Conservation (phyloP, 106 monocot genomes). For the Dendrobium nobile region DNA sequence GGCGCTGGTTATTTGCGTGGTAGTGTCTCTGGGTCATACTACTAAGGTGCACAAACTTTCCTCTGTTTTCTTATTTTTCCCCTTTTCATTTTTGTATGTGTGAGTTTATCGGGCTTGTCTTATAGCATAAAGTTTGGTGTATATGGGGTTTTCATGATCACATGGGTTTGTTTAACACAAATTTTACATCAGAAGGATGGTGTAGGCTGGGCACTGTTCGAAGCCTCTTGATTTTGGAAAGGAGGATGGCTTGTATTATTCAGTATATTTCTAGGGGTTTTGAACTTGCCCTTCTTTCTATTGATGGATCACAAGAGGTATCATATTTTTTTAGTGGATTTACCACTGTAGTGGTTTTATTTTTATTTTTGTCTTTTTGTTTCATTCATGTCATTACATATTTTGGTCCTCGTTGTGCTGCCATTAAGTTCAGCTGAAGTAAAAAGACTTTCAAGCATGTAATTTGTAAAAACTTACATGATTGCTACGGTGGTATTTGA, state of each 20-base stretch:
- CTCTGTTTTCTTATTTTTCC: neutral
- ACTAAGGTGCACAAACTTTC: slow-evolving; percentile 51
- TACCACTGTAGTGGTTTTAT: neutral
- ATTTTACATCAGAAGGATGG: no score
- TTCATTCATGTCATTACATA: neutral
- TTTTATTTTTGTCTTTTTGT: neutral
- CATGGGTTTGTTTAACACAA: no score
- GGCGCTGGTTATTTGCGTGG: slow-evolving; percentile 50
- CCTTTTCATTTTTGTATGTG: neutral
- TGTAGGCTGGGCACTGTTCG: no score
- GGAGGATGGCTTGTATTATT: slow-evolving; percentile 36
- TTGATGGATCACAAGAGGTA: slow-evolving; percentile 79
- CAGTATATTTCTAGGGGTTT: slow-evolving; percentile 19
- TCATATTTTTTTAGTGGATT: neutral
- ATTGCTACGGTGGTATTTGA: neutral
- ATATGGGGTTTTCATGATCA: no score
- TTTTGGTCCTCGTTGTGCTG: neutral
- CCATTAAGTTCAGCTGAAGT: neutral
- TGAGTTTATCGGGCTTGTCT: neutral
- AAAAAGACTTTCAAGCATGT: no score
- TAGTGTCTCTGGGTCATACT: slow-evolving; percentile 63
- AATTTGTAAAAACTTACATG: neutral
- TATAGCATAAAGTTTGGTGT: neutral
- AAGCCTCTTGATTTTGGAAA: slow-evolving; percentile 8
- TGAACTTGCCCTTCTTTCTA: slow-evolving; percentile 31